Conservation (phyloP, 73 alveolate species). For the Symbiodinium natans region DNA sequence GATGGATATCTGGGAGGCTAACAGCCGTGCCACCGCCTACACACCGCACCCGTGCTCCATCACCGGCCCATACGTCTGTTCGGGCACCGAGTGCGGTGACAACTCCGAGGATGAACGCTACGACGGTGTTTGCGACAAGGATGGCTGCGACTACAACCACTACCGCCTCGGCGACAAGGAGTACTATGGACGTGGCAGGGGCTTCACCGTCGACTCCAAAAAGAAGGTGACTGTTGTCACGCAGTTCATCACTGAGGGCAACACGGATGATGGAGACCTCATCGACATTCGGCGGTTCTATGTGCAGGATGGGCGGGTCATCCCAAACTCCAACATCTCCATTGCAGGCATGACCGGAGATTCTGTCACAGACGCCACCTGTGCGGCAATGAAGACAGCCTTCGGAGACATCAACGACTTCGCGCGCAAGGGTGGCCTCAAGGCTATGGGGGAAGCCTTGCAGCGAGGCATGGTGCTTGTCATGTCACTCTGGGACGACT, state of each 20-base stretch:
- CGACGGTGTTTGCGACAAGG: constrained; percentile 95
- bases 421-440: constrained; percentile 94
- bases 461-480: constrained; percentile 94
- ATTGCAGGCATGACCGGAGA: constrained; percentile 32
- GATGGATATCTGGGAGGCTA: constrained; percentile 95
- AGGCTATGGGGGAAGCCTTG: constrained; percentile 94
- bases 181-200: constrained; percentile 94
- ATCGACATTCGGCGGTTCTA: constrained; percentile 94
- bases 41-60: constrained; percentile 94
- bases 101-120: constrained; percentile 87
- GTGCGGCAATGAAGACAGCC: constrained; percentile 45
- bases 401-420: constrained; percentile 94
- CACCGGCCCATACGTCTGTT: constrained; percentile 53
- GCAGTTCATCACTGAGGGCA: constrained; percentile 94
- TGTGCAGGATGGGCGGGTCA: constrained; percentile 94
- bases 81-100: constrained; percentile 94
- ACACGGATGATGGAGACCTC: constrained; percentile 94
- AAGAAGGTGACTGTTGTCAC: constrained; percentile 70
- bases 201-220: constrained; percentile 69
- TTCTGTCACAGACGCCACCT: constrained; percentile 46
- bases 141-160: constrained; percentile 95
- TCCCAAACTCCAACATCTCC: constrained; percentile 73
- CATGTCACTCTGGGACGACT: constrained; percentile 95
- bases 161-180: constrained; percentile 86
- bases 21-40: constrained; percentile 93